A percentile compares a stretch with the other conserved stretches of the same genome.
phyloP scores from a whole-genome alignment of 352 stramenopile species.

The Pilasporangium apinafurcum region DNA sequence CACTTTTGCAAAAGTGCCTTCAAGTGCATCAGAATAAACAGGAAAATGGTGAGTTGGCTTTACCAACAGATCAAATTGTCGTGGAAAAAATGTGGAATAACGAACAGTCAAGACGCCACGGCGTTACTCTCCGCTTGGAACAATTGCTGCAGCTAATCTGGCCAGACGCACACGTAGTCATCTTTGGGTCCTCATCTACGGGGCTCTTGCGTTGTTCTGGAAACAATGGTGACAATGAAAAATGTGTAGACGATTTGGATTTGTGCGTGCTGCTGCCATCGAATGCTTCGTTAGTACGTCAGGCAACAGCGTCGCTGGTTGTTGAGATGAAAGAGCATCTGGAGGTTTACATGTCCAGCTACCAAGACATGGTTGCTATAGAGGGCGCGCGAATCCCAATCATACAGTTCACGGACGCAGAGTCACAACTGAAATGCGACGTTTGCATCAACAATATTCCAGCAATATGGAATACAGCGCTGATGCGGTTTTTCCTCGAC shows the following conservation, averaged over 20 bases:
- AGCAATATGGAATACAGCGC: slow-evolving; percentile 73
- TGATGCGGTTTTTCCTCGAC: slow-evolving; percentile 32
- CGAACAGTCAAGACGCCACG: slow-evolving; percentile 19
- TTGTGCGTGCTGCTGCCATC: slow-evolving; percentile 68
- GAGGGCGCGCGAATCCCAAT: slow-evolving; percentile 62
- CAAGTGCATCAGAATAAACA: no score
- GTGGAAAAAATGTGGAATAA: no score
- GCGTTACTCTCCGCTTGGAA: slow-evolving; percentile 32
- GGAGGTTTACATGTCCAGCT: slow-evolving; percentile 35
- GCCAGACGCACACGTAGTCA: slow-evolving; percentile 52
- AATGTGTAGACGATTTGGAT: slow-evolving; percentile 48
- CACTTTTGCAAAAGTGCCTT: not conserved
- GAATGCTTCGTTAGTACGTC: slow-evolving; percentile 23
- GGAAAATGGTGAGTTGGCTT: no score
- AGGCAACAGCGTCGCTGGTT: slow-evolving; percentile 42
- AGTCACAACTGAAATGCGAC: slow-evolving; percentile 40
- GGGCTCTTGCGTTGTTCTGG: slow-evolving; percentile 18
- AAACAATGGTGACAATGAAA: not conserved
- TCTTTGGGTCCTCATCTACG: slow-evolving; percentile 69
- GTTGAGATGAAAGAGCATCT: slow-evolving; percentile 70
- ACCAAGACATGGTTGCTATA: slow-evolving; percentile 19
- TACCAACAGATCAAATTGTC: not conserved
- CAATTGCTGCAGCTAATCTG: slow-evolving; percentile 41
- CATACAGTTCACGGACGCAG: slow-evolving; percentile 43
- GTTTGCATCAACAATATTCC: slow-evolving; percentile 80